Evolutionary conservation across 257 asterid genomes (phyloP), one percentile per base, ranked within the genome.

Genomic region (Solanum habrochaites): DNA sequence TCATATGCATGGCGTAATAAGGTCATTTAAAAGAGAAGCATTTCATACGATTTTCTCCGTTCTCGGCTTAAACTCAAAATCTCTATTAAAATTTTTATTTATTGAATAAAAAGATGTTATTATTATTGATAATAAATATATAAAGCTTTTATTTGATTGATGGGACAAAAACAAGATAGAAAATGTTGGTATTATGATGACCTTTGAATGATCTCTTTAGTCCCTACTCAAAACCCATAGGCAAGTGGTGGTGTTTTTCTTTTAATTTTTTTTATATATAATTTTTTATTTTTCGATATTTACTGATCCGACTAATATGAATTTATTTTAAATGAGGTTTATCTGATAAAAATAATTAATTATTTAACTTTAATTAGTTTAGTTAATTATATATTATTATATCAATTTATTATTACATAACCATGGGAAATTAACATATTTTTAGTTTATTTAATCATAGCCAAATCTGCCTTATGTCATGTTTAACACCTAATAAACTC

Each of bases 31-130:
- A 29, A 0, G 23, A 14, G 11, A 29, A 29, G 39, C 6, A 16
- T 4, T 11, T 16, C 13, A 0, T 71, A 32, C 0, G 8, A 9
- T 8, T 16, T 32, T 32, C 0, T 13, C 2, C 0, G 2, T 4
- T 11, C 23, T 70, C 20, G 0, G 0, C 1, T 2, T 11, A 10
- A 37, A 72, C 0, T 4, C 11, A 1, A 10, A 21, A 11, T 1
- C 1, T 37, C 10, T 20, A 52, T 16, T 52, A 11, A 2, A 72
- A 2, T 1, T 11, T 72, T 10, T 73, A 72, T 20, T 2, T 11
- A 5, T 10, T 72, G 8, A 73, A 73, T 5, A 21, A 37, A 18
- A 15, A 72, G 2, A 32, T 35, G 5, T 32, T 32, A 42, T 20
- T 71, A 71, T 37, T 73, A 37, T 21, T 37, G 11, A 20, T 10